phyloP scores from a whole-genome alignment of 2,329 filamentous ascomycete species.

The Cladorrhinum sp. region DNA sequence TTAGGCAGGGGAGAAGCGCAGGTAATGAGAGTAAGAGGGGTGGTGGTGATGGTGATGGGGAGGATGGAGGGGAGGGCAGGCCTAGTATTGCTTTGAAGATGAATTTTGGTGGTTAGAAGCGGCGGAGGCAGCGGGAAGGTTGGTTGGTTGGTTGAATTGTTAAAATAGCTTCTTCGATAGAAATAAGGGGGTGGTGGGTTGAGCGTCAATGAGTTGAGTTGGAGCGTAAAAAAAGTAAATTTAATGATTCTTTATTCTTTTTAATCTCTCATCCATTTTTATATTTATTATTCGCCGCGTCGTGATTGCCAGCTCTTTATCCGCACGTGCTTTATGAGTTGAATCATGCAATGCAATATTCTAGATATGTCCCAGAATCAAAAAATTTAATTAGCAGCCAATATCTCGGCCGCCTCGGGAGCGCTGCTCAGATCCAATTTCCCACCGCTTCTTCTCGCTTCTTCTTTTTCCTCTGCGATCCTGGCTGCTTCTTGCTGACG shows the following conservation, averaged over 20 bases:
- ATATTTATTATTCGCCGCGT: background rate
- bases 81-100: constrained; percentile 94
- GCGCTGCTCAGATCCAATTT: constrained; percentile 45
- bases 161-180: background rate
- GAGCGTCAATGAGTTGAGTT: too few species aligned
- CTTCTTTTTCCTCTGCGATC: constrained; percentile 40
- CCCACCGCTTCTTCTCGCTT: constrained; percentile 42
- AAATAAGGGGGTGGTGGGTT: background rate
- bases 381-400: constrained; percentile 57
- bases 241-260: background rate
- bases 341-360: background rate
- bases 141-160: background rate
- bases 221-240: background rate
- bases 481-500: constrained; percentile 44
- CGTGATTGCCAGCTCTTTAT: background rate
- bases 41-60: constrained; percentile 35
- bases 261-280: too few species aligned
- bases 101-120: constrained; percentile 65
- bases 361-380: too few species aligned
- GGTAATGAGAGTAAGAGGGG: too few species aligned
- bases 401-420: constrained; percentile 54
- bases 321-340: background rate
- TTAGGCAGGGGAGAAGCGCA: constrained; percentile 64
- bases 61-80: constrained; percentile 41
- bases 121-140: background rate